These are phyloP conservation scores for Exophiala dermatitidis DNA, from an alignment of 2,329 filamentous ascomycete species.

Conservation along the genomic window DNA sequence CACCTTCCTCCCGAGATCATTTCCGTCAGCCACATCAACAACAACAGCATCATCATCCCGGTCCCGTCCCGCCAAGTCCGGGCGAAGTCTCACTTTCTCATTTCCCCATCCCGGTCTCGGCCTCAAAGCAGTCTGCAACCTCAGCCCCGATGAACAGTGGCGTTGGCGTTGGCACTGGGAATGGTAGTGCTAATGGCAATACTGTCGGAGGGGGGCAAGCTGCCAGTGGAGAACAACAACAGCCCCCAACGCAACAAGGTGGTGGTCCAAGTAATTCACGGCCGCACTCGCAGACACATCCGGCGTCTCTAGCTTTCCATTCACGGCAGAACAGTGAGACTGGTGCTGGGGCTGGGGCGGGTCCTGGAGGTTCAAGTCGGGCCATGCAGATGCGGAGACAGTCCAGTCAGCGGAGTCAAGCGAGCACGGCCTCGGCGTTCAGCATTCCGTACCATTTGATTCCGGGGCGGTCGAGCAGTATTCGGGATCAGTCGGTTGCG, in stretches of 20 bases:
- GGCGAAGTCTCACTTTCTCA: conserved; percentile 21
- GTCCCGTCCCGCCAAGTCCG: conserved; percentile 15
- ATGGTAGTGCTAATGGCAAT: neutral
- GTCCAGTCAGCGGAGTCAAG: conserved; percentile 15
- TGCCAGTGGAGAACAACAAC: neutral
- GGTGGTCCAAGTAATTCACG: neutral
- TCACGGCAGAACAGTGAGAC: conserved; percentile 7
- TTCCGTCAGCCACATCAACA: conserved; percentile 3
- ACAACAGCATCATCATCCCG: neutral
- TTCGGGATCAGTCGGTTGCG: conserved; percentile 17
- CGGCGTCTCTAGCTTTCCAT: neutral
- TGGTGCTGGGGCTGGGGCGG: neutral
- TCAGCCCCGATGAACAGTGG: neutral
- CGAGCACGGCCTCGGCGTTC: conserved; percentile 17
- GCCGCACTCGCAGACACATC: too few relatives aligned
- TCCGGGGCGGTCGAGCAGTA: conserved; percentile 23
- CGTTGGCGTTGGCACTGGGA: too few relatives aligned
- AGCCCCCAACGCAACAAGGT: neutral
- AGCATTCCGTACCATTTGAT: conserved; percentile 25
- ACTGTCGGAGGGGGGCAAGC: neutral
- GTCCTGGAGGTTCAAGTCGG: neutral
- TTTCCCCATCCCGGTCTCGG: conserved; percentile 20
- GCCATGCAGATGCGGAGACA: neutral
- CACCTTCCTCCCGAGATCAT: conserved; percentile 6
- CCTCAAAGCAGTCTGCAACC: conserved; percentile 9